Conservation (phyloP, 768 basidiomycete species). For the Boletus rufocinnamomeus region DNA sequence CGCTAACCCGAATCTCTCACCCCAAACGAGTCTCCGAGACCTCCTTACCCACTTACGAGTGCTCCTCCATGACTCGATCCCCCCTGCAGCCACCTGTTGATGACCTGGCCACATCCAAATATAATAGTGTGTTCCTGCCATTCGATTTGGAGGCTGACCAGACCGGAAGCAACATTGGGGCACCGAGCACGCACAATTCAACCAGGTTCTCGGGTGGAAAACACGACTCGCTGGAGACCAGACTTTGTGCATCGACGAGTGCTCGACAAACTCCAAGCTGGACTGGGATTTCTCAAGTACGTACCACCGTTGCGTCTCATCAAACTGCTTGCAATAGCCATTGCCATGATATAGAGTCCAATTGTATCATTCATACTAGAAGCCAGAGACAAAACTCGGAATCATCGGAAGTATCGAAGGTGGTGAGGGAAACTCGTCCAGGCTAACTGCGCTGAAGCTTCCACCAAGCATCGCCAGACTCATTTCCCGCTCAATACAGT, state of each 20-base stretch:
- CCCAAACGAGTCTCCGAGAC: neutral
- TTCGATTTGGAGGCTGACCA: neutral
- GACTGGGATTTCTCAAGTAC: neutral
- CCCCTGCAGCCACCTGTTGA: neutral
- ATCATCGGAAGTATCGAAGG: conserved; percentile 38
- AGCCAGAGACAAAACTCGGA: conserved; percentile 32
- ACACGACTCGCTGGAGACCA: neutral
- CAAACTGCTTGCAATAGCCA: neutral
- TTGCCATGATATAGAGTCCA: neutral
- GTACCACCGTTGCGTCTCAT: neutral
- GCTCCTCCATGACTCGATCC: neutral
- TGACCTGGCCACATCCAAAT: neutral
- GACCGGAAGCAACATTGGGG: neutral
- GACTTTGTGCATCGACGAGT: neutral
- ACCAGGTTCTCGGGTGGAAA: neutral
- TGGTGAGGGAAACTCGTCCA: conserved; percentile 50
- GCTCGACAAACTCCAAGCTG: neutral
- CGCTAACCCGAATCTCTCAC: neutral
- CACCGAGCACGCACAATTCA: neutral
- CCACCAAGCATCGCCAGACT: conserved; percentile 34
- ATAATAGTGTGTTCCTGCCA: neutral
- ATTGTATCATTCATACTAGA: conserved; percentile 14
- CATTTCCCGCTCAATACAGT: conserved; percentile 14
- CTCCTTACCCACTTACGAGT: too few relatives aligned
- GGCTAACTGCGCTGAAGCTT: conserved; percentile 43